These are phyloP conservation scores for Hibiscus trionum DNA, from an alignment of 345 rosid species.

Conservation along the genomic window DNA sequence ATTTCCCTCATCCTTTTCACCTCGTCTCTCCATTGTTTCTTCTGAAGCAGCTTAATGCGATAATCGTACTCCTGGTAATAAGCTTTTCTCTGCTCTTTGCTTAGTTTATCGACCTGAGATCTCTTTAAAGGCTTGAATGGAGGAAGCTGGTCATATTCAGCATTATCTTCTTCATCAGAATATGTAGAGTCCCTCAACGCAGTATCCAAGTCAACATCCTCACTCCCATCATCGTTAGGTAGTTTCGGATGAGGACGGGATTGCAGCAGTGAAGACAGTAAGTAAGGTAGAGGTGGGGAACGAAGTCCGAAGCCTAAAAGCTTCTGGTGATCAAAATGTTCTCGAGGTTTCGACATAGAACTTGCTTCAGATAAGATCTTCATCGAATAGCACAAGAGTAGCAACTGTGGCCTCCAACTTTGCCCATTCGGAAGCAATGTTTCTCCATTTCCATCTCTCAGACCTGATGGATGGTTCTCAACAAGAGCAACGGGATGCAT, in stretches of 20 bases:
- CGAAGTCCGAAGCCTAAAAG: conserved; percentile 23
- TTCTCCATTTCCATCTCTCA: conserved; percentile 23
- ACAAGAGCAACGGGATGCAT: conserved; percentile 47
- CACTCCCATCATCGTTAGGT: conserved; percentile 21
- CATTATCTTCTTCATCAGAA: conserved; percentile 24
- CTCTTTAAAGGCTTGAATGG: conserved; percentile 40
- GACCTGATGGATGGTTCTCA: conserved; percentile 45
- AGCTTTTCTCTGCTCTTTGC: conserved; percentile 36
- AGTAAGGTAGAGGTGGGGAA: conserved; percentile 33
- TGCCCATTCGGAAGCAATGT: conserved; percentile 34
- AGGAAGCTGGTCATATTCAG: conserved; percentile 39
- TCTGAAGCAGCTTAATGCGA: conserved; percentile 34
- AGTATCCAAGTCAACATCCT: conserved; percentile 24
- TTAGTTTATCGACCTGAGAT: conserved; percentile 31
- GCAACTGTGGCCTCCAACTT: conserved; percentile 52
- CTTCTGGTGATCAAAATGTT: conserved; percentile 21
- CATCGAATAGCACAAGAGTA: conserved; percentile 53
- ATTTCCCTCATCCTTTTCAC: conserved; percentile 25
- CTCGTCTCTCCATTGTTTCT: conserved; percentile 42
- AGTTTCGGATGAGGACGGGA: conserved; percentile 31
- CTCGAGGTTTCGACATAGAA: conserved; percentile 22
- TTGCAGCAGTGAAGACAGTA: conserved; percentile 42
- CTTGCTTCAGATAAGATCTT: conserved; percentile 42
- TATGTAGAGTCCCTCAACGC: conserved; percentile 25
- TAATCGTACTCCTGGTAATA: conserved; percentile 42